phyloP scores from a whole-genome alignment of 176 grass and related monocot genomes.

The Carex myosuroides region DNA sequence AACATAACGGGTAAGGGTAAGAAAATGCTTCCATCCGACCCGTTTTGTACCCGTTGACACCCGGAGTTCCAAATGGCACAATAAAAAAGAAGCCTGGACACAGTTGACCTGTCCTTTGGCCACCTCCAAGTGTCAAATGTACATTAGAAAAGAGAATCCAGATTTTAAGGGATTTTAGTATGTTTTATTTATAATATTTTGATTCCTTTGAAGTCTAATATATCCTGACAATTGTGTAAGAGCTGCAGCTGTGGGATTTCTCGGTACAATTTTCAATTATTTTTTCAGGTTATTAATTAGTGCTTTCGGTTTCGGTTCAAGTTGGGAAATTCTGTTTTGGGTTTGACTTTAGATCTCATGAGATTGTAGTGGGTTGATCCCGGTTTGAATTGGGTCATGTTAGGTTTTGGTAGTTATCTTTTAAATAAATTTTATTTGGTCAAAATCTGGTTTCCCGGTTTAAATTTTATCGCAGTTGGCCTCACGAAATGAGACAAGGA shows the following conservation, averaged over 20 bases:
- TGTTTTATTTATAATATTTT: not conserved
- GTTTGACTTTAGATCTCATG: not conserved
- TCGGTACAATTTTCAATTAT: not conserved
- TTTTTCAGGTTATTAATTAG: not conserved
- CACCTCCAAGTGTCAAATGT: not conserved
- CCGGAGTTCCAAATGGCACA: not conserved
- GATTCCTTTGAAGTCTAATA: not conserved
- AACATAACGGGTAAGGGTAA: no score
- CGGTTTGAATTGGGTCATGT: not conserved
- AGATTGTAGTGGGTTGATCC: not conserved
- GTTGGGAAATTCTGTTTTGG: not conserved
- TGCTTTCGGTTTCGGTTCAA: not conserved
- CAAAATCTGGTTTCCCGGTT: not conserved
- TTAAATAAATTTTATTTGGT: not conserved
- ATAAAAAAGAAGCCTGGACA: no score
- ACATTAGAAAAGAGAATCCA: not conserved
- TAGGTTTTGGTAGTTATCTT: not conserved
- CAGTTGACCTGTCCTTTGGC: conserved; percentile 8
- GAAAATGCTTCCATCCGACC: no score
- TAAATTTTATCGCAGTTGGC: not conserved
- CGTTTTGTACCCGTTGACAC: no score
- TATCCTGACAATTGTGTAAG: not conserved
- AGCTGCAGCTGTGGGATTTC: not conserved
- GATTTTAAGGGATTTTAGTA: conserved; percentile 3
- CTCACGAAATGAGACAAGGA: conserved; percentile 12